These are phyloP conservation scores for Jackrogersella multiformis DNA, from an alignment of 495 filamentous ascomycete species.

Conservation along the genomic window DNA sequence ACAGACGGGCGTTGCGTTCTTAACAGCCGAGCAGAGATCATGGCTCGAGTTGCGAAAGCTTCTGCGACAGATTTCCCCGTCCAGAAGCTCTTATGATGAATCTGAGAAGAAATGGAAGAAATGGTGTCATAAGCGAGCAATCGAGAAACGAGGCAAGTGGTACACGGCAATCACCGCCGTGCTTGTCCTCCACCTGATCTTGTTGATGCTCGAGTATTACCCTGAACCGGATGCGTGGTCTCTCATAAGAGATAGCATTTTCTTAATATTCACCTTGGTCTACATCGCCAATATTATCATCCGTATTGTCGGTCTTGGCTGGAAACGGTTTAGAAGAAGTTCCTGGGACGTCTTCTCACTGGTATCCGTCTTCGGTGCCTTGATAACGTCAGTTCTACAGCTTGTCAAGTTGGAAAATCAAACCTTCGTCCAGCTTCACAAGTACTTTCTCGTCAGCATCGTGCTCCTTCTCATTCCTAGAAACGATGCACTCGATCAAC, in stretches of 20 bases:
- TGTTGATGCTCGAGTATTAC: conserved; percentile 88
- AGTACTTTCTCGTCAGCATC: conserved; percentile 91
- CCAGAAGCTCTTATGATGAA: conserved; percentile 82
- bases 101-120: conserved; percentile 79
- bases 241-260: conserved; percentile 73
- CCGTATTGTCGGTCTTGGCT: conserved; percentile 87
- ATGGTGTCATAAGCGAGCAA: conserved; percentile 94
- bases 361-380: conserved; percentile 82
- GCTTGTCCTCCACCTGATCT: conserved; percentile 81
- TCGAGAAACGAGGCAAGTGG: conserved; percentile 95
- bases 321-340: conserved; percentile 90
- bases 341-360: conserved; percentile 96
- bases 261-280: conserved; percentile 83
- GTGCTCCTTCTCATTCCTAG: conserved; percentile 92
- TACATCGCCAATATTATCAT: conserved; percentile 88
- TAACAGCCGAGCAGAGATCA: conserved; percentile 95
- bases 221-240: conserved; percentile 74
- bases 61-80: conserved; percentile 90
- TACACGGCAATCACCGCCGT: conserved; percentile 80
- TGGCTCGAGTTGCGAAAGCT: conserved; percentile 97
- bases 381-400: conserved; percentile 77
- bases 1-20: conserved; percentile 95
- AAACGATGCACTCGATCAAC: conserved; percentile 96
- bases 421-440: conserved; percentile 81
- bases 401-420: conserved; percentile 63